Base-by-base conservation (phyloP, 2,329 filamentous ascomycete genomes). In the Aspergillus sclerotialis region DNA sequence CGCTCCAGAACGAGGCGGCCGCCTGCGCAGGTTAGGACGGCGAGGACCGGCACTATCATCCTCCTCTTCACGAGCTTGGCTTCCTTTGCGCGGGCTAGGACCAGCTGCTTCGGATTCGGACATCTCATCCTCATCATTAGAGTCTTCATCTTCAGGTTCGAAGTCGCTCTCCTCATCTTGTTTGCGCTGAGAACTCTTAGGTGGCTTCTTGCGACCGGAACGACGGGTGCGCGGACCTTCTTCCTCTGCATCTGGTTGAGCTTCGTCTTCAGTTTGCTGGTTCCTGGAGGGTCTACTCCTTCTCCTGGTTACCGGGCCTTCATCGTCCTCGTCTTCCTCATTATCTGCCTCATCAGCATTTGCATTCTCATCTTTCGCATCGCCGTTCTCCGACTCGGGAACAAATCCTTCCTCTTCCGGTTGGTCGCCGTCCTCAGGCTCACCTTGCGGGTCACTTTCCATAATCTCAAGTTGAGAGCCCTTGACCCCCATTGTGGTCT, bases 121-220 rank as follows among this genome's bases (percentile, higher is more conserved):
- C 6, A 42, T 9, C 23, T 34, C 36, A 33, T 67, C 50, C 12
- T 75, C 73, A 15, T 73, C 74, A 14, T 61, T 53, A 1, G 52
- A 58, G 10, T 72, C 74, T 31, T 78, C 75, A 14, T 67, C 67
- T 21, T 69, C 70, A 5, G 77, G 76, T 46, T 80, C 75, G 43
- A 80, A 81, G 46, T 81, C 77, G 45, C 76, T 80, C 46, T 72
- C 77, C 33, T 78, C 75, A 31, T 77, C 70, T 32, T 58, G 40
- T 33, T 73, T 69, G 24, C 63, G 63, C 32, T 69, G 64, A 19
- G 61, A 65, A 48, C 46, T 66, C 49, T 52, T 61, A 36, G 52
- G 55, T 24, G 55, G 58, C 43, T 56, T 64, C 38, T 63, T 65
- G 30, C 56, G 59, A 37, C 56, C 55, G 29, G 60, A 64, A 27